Conservation (phyloP, 192 early-diverging fungal genomes). For the Coemansia sp. region DNA sequence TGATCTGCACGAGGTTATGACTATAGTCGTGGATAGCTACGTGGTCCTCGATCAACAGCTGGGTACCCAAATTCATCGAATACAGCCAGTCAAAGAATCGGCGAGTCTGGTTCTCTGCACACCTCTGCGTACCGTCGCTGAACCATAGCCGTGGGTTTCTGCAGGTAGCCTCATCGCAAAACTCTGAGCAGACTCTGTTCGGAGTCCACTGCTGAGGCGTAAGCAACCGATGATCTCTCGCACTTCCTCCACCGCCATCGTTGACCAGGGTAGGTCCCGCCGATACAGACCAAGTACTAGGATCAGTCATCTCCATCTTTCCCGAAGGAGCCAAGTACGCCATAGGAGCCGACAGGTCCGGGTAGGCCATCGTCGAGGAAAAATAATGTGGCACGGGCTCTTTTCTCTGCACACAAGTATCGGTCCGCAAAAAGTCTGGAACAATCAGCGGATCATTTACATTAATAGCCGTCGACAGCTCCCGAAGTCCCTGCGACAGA, state of each 20-base stretch:
- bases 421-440: constrained; percentile 27
- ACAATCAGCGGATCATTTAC: constrained; percentile 37
- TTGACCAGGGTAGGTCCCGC: not conserved
- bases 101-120: constrained; percentile 56
- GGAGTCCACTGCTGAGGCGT: constrained; percentile 48
- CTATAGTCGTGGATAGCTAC: constrained; percentile 60
- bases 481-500: constrained; percentile 44
- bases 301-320: constrained; percentile 55
- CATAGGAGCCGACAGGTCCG: constrained; percentile 45
- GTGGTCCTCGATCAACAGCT: constrained; percentile 64
- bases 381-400: constrained; percentile 21
- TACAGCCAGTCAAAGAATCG: constrained; percentile 64
- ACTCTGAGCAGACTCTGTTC: constrained; percentile 41
- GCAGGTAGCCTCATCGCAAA: constrained; percentile 45
- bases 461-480: constrained; percentile 51
- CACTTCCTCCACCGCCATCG: constrained; percentile 10
- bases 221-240: not conserved
- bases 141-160: constrained; percentile 51
- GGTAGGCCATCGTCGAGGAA: constrained; percentile 45
- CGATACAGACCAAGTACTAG: constrained; percentile 26
- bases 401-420: not conserved
- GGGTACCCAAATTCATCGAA: constrained; percentile 63
- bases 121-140: constrained; percentile 48
- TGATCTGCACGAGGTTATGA: constrained; percentile 60
- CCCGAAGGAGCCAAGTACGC: constrained; percentile 51